Conservation (phyloP, 1,139 yeast species). For the Lizanozyma gosingica region DNA sequence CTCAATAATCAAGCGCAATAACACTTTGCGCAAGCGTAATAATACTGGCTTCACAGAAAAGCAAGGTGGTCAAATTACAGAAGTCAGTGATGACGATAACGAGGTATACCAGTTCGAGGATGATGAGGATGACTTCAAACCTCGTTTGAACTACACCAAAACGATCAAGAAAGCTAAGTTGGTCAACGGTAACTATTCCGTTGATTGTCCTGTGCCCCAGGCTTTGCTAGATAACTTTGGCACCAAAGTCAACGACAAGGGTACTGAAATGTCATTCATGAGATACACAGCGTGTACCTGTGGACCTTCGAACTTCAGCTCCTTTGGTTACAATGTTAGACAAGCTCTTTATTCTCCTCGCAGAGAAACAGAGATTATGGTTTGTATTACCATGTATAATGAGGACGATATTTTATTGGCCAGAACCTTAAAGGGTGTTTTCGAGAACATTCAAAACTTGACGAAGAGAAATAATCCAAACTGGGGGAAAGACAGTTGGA, state of each 20-base stretch:
- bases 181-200: conserved; percentile 64
- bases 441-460: conserved; percentile 39
- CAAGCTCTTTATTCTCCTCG: conserved; percentile 40
- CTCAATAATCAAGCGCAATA: conserved; percentile 20
- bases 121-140: conserved; percentile 32
- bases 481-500: conserved; percentile 45
- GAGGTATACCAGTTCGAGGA: conserved; percentile 3
- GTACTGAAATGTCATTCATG: conserved; percentile 41
- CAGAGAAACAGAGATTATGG: conserved; percentile 38
- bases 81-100: conserved; percentile 4
- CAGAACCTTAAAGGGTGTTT: conserved; percentile 38
- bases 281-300: conserved; percentile 43
- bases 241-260: conserved; percentile 23
- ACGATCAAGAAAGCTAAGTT: conserved; percentile 45
- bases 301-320: conserved; percentile 39
- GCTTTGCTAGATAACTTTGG: conserved; percentile 48
- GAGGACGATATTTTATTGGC: conserved; percentile 41
- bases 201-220: conserved; percentile 71
- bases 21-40: conserved; percentile 13
- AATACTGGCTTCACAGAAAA: conserved; percentile 6
- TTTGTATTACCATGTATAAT: conserved; percentile 41
- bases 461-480: conserved; percentile 35
- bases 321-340: conserved; percentile 37
- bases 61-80: conserved; percentile 1
- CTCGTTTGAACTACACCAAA: conserved; percentile 35